Percentiles rank a stretch among this genome's conserved stretches.
Conservation (phyloP, 2,329 filamentous ascomycete species). For the Venturia nashicola region DNA sequence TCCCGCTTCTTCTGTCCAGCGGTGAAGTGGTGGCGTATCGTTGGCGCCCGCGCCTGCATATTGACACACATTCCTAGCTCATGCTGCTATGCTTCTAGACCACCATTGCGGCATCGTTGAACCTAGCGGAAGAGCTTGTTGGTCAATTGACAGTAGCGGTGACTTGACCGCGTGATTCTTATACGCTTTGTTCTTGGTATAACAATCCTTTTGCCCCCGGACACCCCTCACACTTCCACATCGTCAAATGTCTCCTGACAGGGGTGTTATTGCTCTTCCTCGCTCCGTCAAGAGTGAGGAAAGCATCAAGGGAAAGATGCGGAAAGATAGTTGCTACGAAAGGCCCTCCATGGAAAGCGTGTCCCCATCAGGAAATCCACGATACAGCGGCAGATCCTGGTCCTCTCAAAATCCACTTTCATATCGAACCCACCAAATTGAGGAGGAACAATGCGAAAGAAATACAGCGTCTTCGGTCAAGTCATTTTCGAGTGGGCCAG, state of each 20-base stretch:
- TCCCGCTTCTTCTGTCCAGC: not conserved
- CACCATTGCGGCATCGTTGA: not conserved
- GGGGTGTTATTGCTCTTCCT: not conserved
- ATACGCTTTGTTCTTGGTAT: not conserved
- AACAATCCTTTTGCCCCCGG: not conserved
- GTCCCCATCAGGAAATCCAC: not conserved
- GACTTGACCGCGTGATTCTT: not conserved
- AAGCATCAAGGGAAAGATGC: not conserved
- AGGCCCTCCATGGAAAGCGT: not conserved
- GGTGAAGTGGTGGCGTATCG: not conserved
- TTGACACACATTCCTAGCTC: not conserved
- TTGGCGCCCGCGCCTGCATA: constrained; percentile 4
- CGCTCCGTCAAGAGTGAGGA: not conserved
- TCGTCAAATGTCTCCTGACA: constrained; percentile 3
- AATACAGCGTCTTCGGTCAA: not conserved
- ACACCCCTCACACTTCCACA: not conserved
- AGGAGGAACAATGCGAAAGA: not conserved
- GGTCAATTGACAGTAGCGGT: not conserved
- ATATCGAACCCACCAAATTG: not conserved
- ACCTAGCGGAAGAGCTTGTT: not conserved
- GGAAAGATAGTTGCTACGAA: not conserved
- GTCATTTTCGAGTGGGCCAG: not conserved
- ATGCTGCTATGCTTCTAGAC: not conserved
- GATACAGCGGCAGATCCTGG: constrained; percentile 1
- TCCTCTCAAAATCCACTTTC: not conserved